phyloP scores from a whole-genome alignment of 495 filamentous ascomycete species.

The Tuber borchii region DNA sequence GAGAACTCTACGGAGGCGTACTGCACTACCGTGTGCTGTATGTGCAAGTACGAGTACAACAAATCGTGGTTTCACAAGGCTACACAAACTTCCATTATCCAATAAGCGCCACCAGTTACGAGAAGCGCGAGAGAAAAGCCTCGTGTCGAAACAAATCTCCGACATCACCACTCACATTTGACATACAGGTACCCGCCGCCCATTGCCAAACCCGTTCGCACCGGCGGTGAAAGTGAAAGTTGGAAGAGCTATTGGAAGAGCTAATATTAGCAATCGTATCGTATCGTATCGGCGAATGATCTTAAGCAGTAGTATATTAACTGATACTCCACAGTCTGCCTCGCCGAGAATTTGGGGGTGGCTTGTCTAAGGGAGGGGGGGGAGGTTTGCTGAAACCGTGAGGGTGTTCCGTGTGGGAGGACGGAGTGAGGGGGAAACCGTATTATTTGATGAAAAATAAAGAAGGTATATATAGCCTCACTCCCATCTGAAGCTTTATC shows the following conservation, averaged over 20 bases:
- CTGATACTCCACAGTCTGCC: neutral
- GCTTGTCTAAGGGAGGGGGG: neutral
- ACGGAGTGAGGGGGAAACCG: too few relatives aligned
- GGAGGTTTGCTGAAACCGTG: neutral
- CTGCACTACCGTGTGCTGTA: too few relatives aligned
- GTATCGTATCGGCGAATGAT: neutral
- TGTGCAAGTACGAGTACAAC: neutral
- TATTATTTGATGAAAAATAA: too few relatives aligned
- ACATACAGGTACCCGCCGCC: neutral
- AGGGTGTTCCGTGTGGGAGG: neutral
- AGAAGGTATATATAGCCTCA: too few relatives aligned
- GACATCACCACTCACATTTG: neutral
- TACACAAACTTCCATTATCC: neutral
- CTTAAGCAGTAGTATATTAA: neutral
- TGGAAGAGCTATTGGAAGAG: neutral
- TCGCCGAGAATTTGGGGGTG: neutral
- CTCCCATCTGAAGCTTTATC: too few relatives aligned
- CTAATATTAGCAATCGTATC: neutral
- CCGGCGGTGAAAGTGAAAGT: too few relatives aligned
- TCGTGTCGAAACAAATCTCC: too few relatives aligned
- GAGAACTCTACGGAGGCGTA: too few relatives aligned
- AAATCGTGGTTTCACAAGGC: too few relatives aligned
- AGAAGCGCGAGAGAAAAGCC: too few relatives aligned
- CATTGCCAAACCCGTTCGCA: too few relatives aligned
- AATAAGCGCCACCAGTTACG: neutral